Evolutionary conservation across 2,329 filamentous ascomycete species (phyloP).

Genomic region (Tolypocladium sp.): DNA sequence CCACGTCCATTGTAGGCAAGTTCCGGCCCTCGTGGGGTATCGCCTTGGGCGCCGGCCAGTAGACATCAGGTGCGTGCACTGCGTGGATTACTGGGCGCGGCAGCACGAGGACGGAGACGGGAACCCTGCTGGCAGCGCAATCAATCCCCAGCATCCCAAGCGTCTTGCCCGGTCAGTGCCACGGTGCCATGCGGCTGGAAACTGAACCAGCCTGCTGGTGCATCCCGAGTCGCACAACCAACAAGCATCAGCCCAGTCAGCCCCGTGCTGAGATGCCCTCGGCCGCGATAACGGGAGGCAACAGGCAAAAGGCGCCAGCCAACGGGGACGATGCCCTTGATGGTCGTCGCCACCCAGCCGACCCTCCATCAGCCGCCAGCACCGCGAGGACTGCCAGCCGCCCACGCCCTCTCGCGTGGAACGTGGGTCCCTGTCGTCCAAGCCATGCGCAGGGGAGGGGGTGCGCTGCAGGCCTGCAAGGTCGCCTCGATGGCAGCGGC

Average conservation of each 20-base stretch:
- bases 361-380: not conserved
- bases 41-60: not conserved
- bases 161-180: not conserved
- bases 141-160: not conserved
- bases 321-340: not conserved
- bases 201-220: not conserved
- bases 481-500: not conserved
- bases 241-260: not conserved
- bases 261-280: not conserved
- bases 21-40: not conserved
- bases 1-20: not conserved
- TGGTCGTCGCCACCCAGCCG: not conserved
- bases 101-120: not conserved
- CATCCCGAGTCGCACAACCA: not conserved
- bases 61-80: not conserved
- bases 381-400: not conserved
- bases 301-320: no score
- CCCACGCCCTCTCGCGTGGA: not conserved
- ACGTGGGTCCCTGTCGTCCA: not conserved
- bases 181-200: not conserved
- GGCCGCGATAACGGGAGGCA: no score
- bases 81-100: not conserved
- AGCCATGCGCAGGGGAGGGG: not conserved
- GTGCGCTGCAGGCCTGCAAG: not conserved
- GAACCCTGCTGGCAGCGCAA: not conserved